A percentile compares a stretch with the other conserved stretches of the same genome.
phyloP scores from a whole-genome alignment of 768 basidiomycete genomes.

The Lentinula raphanica region DNA sequence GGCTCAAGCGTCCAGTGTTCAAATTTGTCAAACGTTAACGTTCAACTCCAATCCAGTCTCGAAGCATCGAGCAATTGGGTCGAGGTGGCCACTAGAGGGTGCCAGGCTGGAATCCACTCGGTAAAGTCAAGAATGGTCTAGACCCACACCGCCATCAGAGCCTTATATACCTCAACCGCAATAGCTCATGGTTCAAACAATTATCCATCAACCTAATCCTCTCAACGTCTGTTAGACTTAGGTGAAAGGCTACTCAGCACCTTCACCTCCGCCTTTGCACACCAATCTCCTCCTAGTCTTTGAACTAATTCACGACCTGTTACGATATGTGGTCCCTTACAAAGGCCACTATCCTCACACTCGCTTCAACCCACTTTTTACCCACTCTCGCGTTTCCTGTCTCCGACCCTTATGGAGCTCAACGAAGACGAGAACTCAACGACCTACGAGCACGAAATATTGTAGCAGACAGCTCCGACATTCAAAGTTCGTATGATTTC shows the following conservation, averaged over 20 bases:
- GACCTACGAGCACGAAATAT: background rate
- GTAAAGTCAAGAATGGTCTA: constrained; percentile 1
- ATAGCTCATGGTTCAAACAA: background rate
- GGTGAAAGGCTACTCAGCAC: background rate
- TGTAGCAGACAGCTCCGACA: background rate
- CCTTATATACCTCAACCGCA: background rate
- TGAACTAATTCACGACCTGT: background rate
- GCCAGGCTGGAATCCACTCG: background rate
- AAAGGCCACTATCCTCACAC: constrained; percentile 3
- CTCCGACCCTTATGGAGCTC: background rate
- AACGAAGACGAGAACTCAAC: background rate
- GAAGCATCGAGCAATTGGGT: background rate
- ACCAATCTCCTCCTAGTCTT: background rate
- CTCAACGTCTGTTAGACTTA: background rate
- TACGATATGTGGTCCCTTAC: constrained; percentile 1
- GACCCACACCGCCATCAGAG: background rate
- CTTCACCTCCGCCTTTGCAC: background rate
- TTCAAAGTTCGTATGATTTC: constrained; percentile 5
- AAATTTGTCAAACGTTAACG: background rate
- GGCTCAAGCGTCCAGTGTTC: no score
- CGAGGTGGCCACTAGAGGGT: background rate
- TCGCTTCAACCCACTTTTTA: background rate
- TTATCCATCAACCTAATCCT: background rate
- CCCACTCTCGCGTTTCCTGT: background rate
- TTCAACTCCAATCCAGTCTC: background rate